A percentile compares a stretch with the other conserved stretches of the same genome.
phyloP scores from a whole-genome alignment of 1,284 basidiomycete species.

The Mycosarcoma maydis region DNA sequence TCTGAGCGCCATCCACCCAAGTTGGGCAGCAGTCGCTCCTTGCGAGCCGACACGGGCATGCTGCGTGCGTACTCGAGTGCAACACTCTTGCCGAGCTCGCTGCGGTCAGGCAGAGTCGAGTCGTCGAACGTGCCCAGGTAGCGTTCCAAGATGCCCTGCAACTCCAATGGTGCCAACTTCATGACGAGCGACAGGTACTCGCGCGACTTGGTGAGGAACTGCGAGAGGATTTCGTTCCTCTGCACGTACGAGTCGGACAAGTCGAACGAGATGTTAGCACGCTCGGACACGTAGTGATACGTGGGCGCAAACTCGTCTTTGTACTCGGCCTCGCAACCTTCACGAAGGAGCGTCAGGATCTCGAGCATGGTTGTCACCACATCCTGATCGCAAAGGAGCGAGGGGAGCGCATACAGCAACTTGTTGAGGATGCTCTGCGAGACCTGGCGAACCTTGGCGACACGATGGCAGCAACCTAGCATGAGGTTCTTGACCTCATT shows the following conservation, averaged over 20 bases:
- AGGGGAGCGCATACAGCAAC: constrained; percentile 90
- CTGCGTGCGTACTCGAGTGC: constrained; percentile 62
- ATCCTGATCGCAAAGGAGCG: constrained; percentile 87
- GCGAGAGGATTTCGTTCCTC: constrained; percentile 83
- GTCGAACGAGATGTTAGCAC: constrained; percentile 78
- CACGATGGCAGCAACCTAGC: constrained; percentile 82
- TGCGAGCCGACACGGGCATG: constrained; percentile 48
- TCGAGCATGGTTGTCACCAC: constrained; percentile 83
- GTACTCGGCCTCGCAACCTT: constrained; percentile 89
- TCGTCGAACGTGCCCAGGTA: constrained; percentile 63
- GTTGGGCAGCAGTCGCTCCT: constrained; percentile 57
- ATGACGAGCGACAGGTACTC: constrained; percentile 87
- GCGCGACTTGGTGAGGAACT: constrained; percentile 78
- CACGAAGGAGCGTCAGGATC: constrained; percentile 85
- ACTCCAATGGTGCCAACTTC: constrained; percentile 86
- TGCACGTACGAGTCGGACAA: constrained; percentile 87
- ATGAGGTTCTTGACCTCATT: constrained; percentile 81
- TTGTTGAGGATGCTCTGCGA: constrained; percentile 85
- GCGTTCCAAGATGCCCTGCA: constrained; percentile 88
- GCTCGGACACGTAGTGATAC: constrained; percentile 83
- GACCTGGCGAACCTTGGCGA: constrained; percentile 81
- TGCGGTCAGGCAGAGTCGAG: constrained; percentile 36
- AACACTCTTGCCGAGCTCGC: constrained; percentile 61
- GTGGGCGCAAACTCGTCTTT: constrained; percentile 92
- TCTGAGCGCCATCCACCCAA: constrained; percentile 67